Conservation (phyloP, 108 stramenopile genomes). For the Aurantiochytrium sp. region DNA sequence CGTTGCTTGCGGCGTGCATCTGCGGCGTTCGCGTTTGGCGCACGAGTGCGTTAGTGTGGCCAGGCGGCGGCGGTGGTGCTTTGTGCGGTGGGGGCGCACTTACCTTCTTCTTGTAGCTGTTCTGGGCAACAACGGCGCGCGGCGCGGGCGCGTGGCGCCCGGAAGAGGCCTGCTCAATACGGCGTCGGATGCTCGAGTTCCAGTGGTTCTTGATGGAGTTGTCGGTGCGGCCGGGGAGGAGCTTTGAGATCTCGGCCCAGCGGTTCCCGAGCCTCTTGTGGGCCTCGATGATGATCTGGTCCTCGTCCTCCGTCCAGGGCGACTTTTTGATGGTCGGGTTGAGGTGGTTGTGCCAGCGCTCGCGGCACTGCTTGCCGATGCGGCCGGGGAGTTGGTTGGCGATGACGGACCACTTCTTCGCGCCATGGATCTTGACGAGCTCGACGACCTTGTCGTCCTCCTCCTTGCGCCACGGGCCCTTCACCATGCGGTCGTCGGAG, state of each 20-base stretch:
- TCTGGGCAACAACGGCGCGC: too few species aligned
- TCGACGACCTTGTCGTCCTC: conserved; percentile 53
- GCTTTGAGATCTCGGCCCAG: conserved; percentile 68
- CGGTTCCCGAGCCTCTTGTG: conserved; percentile 53
- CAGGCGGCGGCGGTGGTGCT: background rate
- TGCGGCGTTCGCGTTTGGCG: background rate
- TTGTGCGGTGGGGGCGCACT: background rate
- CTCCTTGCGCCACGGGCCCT: conserved; percentile 66
- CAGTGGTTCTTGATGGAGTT: conserved; percentile 97
- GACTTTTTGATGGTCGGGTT: conserved; percentile 74
- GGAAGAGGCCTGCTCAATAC: conserved; percentile 46
- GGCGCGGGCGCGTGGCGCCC: too few species aligned
- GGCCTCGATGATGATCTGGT: conserved; percentile 33
- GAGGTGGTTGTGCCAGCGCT: conserved; percentile 69
- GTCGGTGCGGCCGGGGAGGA: conserved; percentile 76
- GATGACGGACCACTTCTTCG: conserved; percentile 57
- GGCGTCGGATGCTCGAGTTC: conserved; percentile 86
- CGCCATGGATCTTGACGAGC: conserved; percentile 51
- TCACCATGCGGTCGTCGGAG: conserved; percentile 39
- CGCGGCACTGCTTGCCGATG: conserved; percentile 65
- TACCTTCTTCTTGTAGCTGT: too few species aligned
- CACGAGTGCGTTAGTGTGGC: background rate
- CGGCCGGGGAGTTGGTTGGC: conserved; percentile 55
- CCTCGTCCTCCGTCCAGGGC: conserved; percentile 59
- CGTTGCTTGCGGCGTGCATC: background rate